Conservation (phyloP, 2,329 filamentous ascomycete species). For the Lachnellula subtilissima region DNA sequence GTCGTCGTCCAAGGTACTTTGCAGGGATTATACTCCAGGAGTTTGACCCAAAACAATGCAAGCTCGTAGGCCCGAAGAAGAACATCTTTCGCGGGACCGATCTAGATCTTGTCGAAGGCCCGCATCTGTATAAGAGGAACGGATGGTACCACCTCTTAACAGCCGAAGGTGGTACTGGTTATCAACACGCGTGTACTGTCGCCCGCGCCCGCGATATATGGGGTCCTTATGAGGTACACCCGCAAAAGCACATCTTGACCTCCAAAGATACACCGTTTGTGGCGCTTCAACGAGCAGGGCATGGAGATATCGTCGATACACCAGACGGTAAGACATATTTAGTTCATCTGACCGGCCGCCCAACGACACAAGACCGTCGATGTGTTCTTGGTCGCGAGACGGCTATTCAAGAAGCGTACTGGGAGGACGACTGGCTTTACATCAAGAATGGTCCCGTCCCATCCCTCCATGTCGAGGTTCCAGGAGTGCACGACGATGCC, state of each 20-base stretch:
- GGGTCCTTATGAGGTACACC: conserved; percentile 59
- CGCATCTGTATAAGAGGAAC: conserved; percentile 54
- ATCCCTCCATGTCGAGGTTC: conserved; percentile 48
- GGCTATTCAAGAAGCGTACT: conserved; percentile 54
- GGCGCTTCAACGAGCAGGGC: conserved; percentile 48
- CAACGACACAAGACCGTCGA: conserved; percentile 46
- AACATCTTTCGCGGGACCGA: conserved; percentile 47
- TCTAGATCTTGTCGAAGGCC: conserved; percentile 44
- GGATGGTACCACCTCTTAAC: conserved; percentile 57
- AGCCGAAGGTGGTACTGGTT: conserved; percentile 57
- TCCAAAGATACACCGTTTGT: conserved; percentile 44
- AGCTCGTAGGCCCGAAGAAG: conserved; percentile 38
- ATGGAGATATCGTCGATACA: conserved; percentile 51
- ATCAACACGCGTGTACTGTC: conserved; percentile 57
- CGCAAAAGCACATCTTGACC: conserved; percentile 52
- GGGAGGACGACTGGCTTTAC: conserved; percentile 60
- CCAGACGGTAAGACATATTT: conserved; percentile 49
- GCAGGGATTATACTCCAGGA: conserved; percentile 55
- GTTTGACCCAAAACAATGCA: conserved; percentile 43
- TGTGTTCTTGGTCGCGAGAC: conserved; percentile 54
- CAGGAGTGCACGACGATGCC: conserved; percentile 42
- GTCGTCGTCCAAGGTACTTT: conserved; percentile 44
- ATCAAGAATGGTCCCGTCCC: conserved; percentile 54
- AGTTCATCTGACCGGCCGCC: conserved; percentile 49
- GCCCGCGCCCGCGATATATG: conserved; percentile 47